Base-by-base conservation (phyloP, 2,329 filamentous ascomycete species). In the Fusarium tuaranense region DNA sequence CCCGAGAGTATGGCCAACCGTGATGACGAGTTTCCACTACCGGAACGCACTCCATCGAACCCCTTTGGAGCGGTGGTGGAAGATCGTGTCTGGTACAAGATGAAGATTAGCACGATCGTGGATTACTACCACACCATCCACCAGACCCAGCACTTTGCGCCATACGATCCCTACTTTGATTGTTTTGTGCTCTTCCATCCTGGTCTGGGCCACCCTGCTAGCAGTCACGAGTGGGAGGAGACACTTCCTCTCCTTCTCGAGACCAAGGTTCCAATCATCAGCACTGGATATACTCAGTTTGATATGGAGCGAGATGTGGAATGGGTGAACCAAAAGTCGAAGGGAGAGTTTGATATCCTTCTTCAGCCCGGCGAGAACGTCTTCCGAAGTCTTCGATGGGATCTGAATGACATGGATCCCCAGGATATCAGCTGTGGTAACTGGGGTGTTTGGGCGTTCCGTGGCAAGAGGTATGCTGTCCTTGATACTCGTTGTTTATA, bases 111-210 rank as follows among this genome's bases (percentile, higher is more conserved):
- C 82, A 99, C 97, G 1, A 98, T 95, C 80, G 96, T 98, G 62
- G 97, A 99, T 78, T 98, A 99, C 86, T 99, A 97, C 86, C 96
- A 99, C 84, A 98, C 94, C 3, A 90, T 99, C 77, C 96, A 99
- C 85, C 91, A 95, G 81, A 94, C 96, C 0, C 93, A 95, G 58
- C 90, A 95, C 81, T 99, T 98, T 85, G 91, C 94, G 68, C 97
- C 97, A 0, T 98, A 97, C 81, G 97, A 99, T 81, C 97, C 97
- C 1, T 99, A 99, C 86, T 98, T 99, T 83, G 97, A 99, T 86
- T 97, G 94, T 83, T 98, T 99, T 81, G 92, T 99, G 79, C 89
- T 98, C 62, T 99, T 98, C 88, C 97, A 99, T 80, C 97, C 97
- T 0, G 97, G 97, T 10, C 89, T 99, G 20, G 97, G 97, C 14